Base-by-base conservation (phyloP, 2,329 filamentous ascomycete genomes). In the Fusarium sp. region DNA sequence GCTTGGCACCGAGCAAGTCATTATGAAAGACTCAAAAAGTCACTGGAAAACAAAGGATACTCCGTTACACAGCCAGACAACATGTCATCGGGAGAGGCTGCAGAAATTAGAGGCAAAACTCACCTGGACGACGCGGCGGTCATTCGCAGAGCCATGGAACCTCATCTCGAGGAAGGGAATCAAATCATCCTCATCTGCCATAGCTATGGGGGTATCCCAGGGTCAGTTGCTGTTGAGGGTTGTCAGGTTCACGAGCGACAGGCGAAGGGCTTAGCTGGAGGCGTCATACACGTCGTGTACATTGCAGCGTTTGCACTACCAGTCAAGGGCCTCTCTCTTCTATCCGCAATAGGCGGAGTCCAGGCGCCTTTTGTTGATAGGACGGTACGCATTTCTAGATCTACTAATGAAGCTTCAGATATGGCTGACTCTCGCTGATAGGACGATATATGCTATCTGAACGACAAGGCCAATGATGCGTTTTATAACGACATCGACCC, bases 191-290 rank as follows among this genome's bases (percentile, higher is more conserved):
- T 70, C 1, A 31, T 71, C 1, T 67, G 60, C 9, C 69, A 72
- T 24, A 70, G 66, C 24, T 70, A 69, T n/a, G 75, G 74, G 5
- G 75, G 75, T 1, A 70, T 76, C 6, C 69, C 72, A 0, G 70
- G 67, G 3, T 72, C 72, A 4, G 69, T 67, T 1, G 55, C 69
- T 1, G 65, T 54, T 2, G 68, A 73, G 12, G 71, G 71, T 4
- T 48, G 68, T 15, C 69, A 70, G 4, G 12, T 73, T 25, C 58
- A 69, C 2, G 74, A 75, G 5, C 47, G 73, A 4, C 45, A 54
- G 9, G 62, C 58, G 0, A 56, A 61, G 12, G 73, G 73, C 0
- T 28, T 72, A 3, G 11, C 49, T 3, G 75, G 74, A 11, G 74
- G 75, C 3, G 64, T 76, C 24, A 71, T 64, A 6, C 53, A 66